Evolutionary conservation across 2,329 filamentous ascomycete genomes (phyloP).

Genomic region (Paecilomyces niveus): DNA sequence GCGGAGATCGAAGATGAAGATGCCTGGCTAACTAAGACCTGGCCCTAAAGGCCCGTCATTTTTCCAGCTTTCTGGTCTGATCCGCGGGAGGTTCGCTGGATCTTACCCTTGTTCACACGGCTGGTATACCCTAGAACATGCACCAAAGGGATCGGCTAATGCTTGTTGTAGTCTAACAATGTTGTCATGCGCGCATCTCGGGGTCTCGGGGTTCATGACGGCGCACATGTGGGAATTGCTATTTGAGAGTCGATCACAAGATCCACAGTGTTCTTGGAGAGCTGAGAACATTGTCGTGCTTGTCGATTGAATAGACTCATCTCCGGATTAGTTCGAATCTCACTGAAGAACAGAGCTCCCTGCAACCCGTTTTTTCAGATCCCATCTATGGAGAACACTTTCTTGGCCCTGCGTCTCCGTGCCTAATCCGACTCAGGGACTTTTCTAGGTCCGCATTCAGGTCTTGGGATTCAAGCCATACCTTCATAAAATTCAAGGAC

Average conservation of each 20-base stretch:
- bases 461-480: background rate
- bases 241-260: background rate
- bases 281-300: background rate
- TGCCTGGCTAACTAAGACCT: background rate
- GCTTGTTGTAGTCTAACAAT: background rate
- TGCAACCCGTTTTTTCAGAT: background rate
- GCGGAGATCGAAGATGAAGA: background rate
- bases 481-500: background rate
- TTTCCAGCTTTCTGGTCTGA: background rate
- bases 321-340: background rate
- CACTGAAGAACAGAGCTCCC: background rate
- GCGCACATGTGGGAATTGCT: background rate
- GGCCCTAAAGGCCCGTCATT: background rate
- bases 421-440: background rate
- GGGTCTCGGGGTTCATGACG: background rate
- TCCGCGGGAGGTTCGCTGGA: background rate
- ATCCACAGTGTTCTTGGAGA: background rate
- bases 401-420: no score
- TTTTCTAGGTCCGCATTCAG: background rate
- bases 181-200: background rate
- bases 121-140: background rate
- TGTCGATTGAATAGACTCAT: background rate
- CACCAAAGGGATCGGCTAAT: background rate
- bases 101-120: background rate
- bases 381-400: background rate